Conservation (phyloP, 2,329 filamentous ascomycete genomes). For the Metarhizium brunneum region DNA sequence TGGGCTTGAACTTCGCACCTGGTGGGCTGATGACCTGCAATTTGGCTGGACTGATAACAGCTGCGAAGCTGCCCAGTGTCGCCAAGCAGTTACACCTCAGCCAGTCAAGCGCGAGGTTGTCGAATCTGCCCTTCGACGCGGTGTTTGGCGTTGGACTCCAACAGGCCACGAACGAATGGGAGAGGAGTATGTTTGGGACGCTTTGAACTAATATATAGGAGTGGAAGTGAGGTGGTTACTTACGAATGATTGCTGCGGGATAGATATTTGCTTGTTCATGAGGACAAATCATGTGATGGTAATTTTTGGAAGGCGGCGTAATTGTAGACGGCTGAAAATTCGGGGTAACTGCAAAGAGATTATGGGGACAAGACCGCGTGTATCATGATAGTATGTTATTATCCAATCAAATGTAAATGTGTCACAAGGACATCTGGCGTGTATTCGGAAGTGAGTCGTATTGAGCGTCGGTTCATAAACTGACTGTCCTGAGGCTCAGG, state of each 20-base stretch:
- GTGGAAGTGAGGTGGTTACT: constrained; percentile 9
- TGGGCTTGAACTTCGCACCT: constrained; percentile 26
- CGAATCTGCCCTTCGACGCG: constrained; percentile 19
- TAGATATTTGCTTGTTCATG: constrained; percentile 20
- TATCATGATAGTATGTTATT: constrained; percentile 12
- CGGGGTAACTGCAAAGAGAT: constrained; percentile 19
- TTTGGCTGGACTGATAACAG: constrained; percentile 32
- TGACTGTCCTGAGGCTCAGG: too few relatives aligned
- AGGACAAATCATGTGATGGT: constrained; percentile 18
- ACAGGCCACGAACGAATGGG: constrained; percentile 22
- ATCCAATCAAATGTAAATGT: constrained; percentile 2
- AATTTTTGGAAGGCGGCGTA: constrained; percentile 25
- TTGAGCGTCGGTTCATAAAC: not conserved
- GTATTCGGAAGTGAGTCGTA: not conserved
- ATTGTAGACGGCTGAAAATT: constrained; percentile 19
- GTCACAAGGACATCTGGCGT: not conserved
- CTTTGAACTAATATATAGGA: constrained; percentile 16
- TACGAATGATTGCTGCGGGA: constrained; percentile 18
- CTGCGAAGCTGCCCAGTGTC: constrained; percentile 28
- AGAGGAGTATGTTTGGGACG: constrained; percentile 21
- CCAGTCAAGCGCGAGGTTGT: constrained; percentile 23
- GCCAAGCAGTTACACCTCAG: constrained; percentile 16
- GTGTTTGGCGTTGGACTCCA: constrained; percentile 25
- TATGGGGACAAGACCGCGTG: constrained; percentile 12
- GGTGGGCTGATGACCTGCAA: constrained; percentile 32